Percentiles rank a stretch among this genome's conserved stretches.
These are phyloP conservation scores for Letharia lupina DNA, from an alignment of 495 filamentous ascomycete species.

Conservation along the genomic window DNA sequence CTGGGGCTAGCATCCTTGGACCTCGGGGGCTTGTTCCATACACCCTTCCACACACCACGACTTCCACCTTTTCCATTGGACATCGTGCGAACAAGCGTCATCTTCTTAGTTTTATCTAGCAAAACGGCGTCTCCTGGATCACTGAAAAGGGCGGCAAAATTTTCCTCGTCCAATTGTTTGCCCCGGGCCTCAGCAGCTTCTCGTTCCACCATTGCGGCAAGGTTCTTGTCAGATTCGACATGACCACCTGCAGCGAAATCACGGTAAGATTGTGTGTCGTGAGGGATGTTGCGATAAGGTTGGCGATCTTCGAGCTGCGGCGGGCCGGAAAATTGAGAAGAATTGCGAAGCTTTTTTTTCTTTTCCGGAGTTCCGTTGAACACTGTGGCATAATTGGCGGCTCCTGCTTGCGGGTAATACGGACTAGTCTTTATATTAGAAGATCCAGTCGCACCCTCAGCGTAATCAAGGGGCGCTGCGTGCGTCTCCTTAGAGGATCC, in stretches of 20 bases:
- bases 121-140: background rate
- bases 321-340: background rate
- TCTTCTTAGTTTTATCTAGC: background rate
- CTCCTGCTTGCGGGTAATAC: background rate
- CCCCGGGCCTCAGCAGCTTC: conserved; percentile 7
- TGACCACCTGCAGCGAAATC: conserved; percentile 20
- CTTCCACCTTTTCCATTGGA: conserved; percentile 13
- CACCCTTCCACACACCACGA: conserved; percentile 16
- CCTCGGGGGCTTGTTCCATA: background rate
- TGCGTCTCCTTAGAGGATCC: no score
- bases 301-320: background rate
- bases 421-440: background rate
- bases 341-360: background rate
- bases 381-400: background rate
- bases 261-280: conserved; percentile 11
- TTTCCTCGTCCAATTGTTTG: conserved; percentile 12
- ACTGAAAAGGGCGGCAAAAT: conserved; percentile 10
- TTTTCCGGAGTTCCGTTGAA: background rate
- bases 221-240: conserved; percentile 10
- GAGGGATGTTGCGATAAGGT: background rate
- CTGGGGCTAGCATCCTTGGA: background rate
- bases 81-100: conserved; percentile 13
- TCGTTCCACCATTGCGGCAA: conserved; percentile 1
- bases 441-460: background rate
- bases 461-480: background rate